phyloP scores from a whole-genome alignment of 192 early-diverging fungal genomes.

The Coemansia sp. region DNA sequence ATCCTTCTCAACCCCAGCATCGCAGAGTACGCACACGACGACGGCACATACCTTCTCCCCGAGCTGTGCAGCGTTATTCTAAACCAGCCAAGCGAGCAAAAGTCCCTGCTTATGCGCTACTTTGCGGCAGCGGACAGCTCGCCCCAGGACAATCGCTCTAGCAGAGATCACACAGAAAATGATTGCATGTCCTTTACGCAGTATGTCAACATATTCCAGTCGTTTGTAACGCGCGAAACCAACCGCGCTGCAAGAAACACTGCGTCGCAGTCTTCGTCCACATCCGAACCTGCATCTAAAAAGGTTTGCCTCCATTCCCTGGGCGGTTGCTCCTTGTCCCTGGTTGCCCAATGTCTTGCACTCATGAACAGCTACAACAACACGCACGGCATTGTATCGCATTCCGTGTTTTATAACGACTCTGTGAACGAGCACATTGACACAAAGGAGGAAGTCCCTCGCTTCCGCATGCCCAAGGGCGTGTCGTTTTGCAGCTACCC shows the following conservation, averaged over 20 bases:
- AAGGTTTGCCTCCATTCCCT: constrained; percentile 40
- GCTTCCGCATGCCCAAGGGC: constrained; percentile 63
- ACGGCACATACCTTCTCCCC: constrained; percentile 31
- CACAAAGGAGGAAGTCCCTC: constrained; percentile 74
- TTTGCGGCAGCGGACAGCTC: constrained; percentile 17
- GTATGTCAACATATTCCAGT: constrained; percentile 34
- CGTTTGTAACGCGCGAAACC: constrained; percentile 37
- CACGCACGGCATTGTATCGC: constrained; percentile 56
- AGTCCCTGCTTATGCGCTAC: constrained; percentile 34
- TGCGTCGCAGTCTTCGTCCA: not conserved
- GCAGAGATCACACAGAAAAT: not conserved
- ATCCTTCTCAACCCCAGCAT: constrained; percentile 44
- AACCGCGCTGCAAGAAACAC: constrained; percentile 19
- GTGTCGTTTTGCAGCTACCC: constrained; percentile 77
- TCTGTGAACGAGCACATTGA: constrained; percentile 68
- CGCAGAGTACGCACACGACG: constrained; percentile 27
- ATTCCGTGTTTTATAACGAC: constrained; percentile 69
- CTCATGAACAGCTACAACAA: constrained; percentile 64
- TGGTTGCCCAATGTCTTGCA: constrained; percentile 35
- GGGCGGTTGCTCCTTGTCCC: constrained; percentile 20
- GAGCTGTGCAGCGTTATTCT: constrained; percentile 49
- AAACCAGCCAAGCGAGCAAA: constrained; percentile 26
- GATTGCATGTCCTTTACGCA: constrained; percentile 18
- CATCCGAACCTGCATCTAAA: constrained; percentile 16
- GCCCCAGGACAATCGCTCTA: not conserved